Conservation (phyloP, 495 filamentous ascomycete genomes). For the Penicillium chermesinum region DNA sequence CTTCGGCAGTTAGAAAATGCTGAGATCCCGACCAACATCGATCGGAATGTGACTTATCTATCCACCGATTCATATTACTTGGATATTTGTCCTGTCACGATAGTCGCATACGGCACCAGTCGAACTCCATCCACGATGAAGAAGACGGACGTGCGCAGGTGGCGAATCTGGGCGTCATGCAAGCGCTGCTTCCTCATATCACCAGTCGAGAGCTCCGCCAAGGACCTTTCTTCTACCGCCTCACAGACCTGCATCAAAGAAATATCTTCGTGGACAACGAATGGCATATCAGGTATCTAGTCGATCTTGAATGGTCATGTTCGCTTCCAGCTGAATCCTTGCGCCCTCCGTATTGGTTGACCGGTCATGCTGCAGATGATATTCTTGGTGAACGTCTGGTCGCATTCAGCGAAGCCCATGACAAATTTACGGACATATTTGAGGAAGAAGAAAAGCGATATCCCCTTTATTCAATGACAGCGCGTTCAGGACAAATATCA, state of each 20-base stretch:
- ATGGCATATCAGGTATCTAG: conserved; percentile 22
- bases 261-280: conserved; percentile 23
- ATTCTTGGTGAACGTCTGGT: too few species aligned
- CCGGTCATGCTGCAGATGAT: conserved; percentile 20
- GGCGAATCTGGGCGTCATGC: conserved; percentile 20
- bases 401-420: too few species aligned
- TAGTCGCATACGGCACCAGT: conserved; percentile 20
- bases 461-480: conserved; percentile 5
- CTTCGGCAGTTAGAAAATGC: conserved; percentile 33
- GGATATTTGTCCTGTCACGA: conserved; percentile 27
- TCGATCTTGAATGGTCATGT: conserved; percentile 39
- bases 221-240: conserved; percentile 14
- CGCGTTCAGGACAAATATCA: too few species aligned
- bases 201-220: background rate
- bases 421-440: conserved; percentile 7
- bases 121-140: conserved; percentile 16
- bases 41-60: conserved; percentile 24
- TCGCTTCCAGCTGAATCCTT: conserved; percentile 31
- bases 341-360: conserved; percentile 30
- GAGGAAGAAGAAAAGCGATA: conserved; percentile 10
- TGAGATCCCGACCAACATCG: conserved; percentile 28
- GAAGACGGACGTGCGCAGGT: conserved; percentile 25
- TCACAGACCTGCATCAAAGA: conserved; percentile 24
- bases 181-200: conserved; percentile 18
- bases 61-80: conserved; percentile 25